These are phyloP conservation scores for Coniella vitis DNA, from an alignment of 2,329 filamentous ascomycete species.

Conservation along the genomic window DNA sequence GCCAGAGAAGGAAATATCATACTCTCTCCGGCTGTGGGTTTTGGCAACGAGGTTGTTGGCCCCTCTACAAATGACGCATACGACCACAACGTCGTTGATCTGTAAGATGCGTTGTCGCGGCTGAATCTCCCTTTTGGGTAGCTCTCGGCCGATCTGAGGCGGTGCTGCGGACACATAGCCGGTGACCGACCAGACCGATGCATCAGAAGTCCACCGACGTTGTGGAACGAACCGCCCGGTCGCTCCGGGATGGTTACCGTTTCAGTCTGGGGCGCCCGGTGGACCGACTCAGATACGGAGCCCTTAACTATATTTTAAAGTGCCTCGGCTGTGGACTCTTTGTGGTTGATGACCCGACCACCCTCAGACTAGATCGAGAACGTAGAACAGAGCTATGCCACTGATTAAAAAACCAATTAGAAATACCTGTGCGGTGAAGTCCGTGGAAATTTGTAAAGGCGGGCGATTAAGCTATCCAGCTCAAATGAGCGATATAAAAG, in stretches of 20 bases:
- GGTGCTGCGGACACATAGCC: background rate
- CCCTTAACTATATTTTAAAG: too few species aligned
- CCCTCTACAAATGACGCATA: background rate
- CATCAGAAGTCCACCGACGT: background rate
- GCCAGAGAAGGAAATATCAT: too few species aligned
- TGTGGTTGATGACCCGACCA: background rate
- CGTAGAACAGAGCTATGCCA: background rate
- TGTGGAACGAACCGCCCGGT: constrained; percentile 1
- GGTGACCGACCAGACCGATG: background rate
- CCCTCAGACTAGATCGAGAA: background rate
- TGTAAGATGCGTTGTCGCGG: background rate
- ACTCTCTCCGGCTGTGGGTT: too few species aligned
- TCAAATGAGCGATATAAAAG: too few species aligned
- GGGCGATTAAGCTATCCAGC: too few species aligned
- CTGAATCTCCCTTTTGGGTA: background rate
- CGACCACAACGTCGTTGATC: background rate
- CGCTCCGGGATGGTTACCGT: constrained; percentile 1
- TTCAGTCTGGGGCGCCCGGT: constrained; percentile 4
- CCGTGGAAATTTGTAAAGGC: background rate
- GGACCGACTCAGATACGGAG: background rate
- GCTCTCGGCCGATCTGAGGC: background rate
- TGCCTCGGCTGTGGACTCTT: constrained; percentile 4
- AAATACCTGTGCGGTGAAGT: background rate
- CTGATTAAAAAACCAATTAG: background rate
- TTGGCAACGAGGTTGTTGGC: too few species aligned